Conservation (phyloP, 2,329 filamentous ascomycete species). For the Fusarium sp. region DNA sequence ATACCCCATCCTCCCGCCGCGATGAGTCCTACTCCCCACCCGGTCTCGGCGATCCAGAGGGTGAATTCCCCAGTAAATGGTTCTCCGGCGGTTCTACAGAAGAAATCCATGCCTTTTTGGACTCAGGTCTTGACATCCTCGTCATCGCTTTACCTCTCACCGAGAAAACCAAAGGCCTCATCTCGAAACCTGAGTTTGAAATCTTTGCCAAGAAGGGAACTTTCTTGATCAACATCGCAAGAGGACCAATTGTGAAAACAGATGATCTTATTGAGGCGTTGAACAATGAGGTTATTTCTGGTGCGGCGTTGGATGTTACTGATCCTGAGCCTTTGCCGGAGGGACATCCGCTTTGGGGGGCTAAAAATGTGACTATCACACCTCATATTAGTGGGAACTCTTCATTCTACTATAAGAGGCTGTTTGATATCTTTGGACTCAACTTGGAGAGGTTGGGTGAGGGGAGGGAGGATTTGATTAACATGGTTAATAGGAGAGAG, state of each 20-base stretch:
- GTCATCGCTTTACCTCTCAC: slow-evolving; percentile 66
- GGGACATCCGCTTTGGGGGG: slow-evolving; percentile 75
- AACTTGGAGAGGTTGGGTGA: slow-evolving; percentile 56
- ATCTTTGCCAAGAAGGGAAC: slow-evolving; percentile 61
- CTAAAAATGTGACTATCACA: slow-evolving; percentile 74
- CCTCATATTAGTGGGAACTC: slow-evolving; percentile 62
- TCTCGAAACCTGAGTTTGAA: slow-evolving; percentile 64
- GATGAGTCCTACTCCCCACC: slow-evolving; percentile 76
- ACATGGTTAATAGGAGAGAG: slow-evolving; percentile 54
- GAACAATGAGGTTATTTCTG: slow-evolving; percentile 58
- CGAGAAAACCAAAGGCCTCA: slow-evolving; percentile 58
- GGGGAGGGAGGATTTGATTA: slow-evolving; percentile 54
- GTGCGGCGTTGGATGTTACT: slow-evolving; percentile 82
- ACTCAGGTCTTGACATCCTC: slow-evolving; percentile 63
- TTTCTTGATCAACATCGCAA: slow-evolving; percentile 77
- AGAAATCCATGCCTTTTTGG: slow-evolving; percentile 63
- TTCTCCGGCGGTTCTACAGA: slow-evolving; percentile 59
- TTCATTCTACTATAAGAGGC: slow-evolving; percentile 54
- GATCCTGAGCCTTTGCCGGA: slow-evolving; percentile 81
- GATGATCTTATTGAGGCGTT: slow-evolving; percentile 72
- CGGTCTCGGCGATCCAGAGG: slow-evolving; percentile 68
- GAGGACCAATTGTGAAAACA: slow-evolving; percentile 64
- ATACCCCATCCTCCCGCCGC: slow-evolving; percentile 71
- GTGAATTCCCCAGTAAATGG: slow-evolving; percentile 62
- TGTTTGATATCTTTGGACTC: slow-evolving; percentile 56